Evolutionary conservation across 257 asterid species (phyloP).

Genomic region (Rauvolfia tetraphylla): DNA sequence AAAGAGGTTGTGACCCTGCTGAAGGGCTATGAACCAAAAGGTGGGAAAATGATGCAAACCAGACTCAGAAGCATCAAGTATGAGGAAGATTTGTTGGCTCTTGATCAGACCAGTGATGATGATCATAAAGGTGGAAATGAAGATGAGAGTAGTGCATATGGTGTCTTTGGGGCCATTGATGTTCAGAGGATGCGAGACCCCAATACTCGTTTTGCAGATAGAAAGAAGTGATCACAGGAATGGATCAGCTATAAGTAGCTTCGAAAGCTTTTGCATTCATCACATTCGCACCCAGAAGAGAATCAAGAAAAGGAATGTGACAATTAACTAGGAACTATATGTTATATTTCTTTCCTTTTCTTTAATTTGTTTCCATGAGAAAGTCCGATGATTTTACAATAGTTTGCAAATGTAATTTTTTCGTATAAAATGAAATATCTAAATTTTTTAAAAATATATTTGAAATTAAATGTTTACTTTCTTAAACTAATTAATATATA

Average conservation of each 20-base stretch:
- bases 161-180: slow-evolving; percentile 70
- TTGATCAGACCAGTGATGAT: slow-evolving; percentile 59
- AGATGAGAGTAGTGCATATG: slow-evolving; percentile 70
- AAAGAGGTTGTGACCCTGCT: slow-evolving; percentile 57
- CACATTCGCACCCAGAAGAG: too few relatives aligned
- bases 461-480: too few relatives aligned
- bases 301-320: background rate
- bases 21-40: slow-evolving; percentile 35
- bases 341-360: background rate
- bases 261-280: too few relatives aligned
- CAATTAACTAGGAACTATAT: background rate
- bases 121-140: slow-evolving; percentile 20
- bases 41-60: slow-evolving; percentile 13
- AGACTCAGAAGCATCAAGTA: slow-evolving; percentile 58
- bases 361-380: background rate
- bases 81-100: slow-evolving; percentile 62
- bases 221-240: slow-evolving; percentile 23
- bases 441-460: too few relatives aligned
- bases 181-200: slow-evolving; percentile 58
- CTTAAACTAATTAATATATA: too few relatives aligned
- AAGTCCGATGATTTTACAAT: background rate
- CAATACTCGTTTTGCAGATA: slow-evolving; percentile 32
- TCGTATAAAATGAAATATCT: too few relatives aligned
- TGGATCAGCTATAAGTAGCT: background rate
- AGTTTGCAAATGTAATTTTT: too few relatives aligned